phyloP scores from a whole-genome alignment of 2,329 filamentous ascomycete genomes.

The Claviceps cyperi region DNA sequence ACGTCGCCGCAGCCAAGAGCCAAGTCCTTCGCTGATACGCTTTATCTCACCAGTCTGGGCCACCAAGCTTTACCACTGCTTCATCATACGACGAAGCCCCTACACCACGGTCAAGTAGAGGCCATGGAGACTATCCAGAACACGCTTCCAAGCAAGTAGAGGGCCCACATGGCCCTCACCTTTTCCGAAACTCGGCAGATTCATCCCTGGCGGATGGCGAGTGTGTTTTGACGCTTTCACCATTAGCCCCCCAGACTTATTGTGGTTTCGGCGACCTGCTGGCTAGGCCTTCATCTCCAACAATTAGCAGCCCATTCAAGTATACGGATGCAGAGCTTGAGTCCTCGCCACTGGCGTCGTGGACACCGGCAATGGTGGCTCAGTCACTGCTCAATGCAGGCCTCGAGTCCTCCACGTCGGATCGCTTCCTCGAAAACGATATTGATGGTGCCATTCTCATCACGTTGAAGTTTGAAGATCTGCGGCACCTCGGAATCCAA shows the following conservation, averaged over 20 bases:
- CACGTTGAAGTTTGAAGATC: conserved; percentile 80
- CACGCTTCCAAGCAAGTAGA: conserved; percentile 52
- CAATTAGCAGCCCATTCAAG: conserved; percentile 37
- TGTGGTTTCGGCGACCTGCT: conserved; percentile 18
- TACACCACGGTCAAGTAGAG: conserved; percentile 56
- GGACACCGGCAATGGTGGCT: conserved; percentile 64
- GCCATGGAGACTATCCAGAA: conserved; percentile 46
- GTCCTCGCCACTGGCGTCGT: conserved; percentile 43
- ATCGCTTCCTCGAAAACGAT: conserved; percentile 82
- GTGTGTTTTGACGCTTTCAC: conserved; percentile 53
- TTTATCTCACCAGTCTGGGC: conserved; percentile 38
- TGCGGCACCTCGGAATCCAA: conserved; percentile 65
- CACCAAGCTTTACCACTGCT: conserved; percentile 70
- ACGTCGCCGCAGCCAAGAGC: background rate
- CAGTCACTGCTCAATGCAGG: conserved; percentile 77
- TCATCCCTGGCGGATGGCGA: conserved; percentile 26
- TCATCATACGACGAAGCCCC: conserved; percentile 75
- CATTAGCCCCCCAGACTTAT: conserved; percentile 51
- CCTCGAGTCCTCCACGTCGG: conserved; percentile 61
- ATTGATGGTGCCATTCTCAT: conserved; percentile 79
- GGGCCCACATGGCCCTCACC: conserved; percentile 72
- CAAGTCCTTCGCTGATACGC: conserved; percentile 5
- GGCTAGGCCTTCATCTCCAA: conserved; percentile 11
- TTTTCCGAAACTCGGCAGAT: conserved; percentile 61
- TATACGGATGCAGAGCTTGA: conserved; percentile 45